These are phyloP conservation scores for Saturnispora silvae DNA, from an alignment of 805 yeast genomes.

Conservation along the genomic window DNA sequence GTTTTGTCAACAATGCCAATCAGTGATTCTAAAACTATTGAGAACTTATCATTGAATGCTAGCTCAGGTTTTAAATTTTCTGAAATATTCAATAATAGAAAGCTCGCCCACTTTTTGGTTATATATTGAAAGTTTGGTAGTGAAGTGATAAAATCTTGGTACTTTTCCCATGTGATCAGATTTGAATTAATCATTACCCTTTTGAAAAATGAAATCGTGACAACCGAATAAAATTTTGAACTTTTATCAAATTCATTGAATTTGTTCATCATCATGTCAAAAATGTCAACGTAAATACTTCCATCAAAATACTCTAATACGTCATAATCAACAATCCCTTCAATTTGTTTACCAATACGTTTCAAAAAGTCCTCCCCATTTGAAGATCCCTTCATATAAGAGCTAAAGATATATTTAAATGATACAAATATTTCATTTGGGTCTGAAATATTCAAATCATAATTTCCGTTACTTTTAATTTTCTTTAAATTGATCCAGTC, in stretches of 20 bases:
- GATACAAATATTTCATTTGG: slow-evolving; percentile 1
- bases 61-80: neutral
- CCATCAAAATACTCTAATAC: slow-evolving; percentile 4
- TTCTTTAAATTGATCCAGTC: slow-evolving; percentile 5
- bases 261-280: slow-evolving; percentile 7
- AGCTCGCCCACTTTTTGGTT: slow-evolving; percentile 5
- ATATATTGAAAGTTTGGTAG: slow-evolving; percentile 3
- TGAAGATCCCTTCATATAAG: slow-evolving; percentile 4
- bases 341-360: slow-evolving; percentile 1
- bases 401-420: slow-evolving; percentile 5
- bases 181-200: neutral
- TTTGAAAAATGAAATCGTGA: slow-evolving; percentile 2
- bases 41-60: neutral
- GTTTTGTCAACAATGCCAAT: neutral
- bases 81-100: neutral
- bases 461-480: slow-evolving; percentile 1
- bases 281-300: slow-evolving; percentile 3
- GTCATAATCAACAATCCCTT: slow-evolving; percentile 1
- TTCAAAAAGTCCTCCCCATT: slow-evolving; percentile 6
- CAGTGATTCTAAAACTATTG: neutral
- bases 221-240: slow-evolving; percentile 1
- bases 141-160: neutral
- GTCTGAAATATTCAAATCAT: slow-evolving; percentile 3
- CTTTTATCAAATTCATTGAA: slow-evolving; percentile 5
- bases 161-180: slow-evolving; percentile 1